phyloP scores from a whole-genome alignment of 306 rosid species.

The apple (Malus domestica) region DNA sequence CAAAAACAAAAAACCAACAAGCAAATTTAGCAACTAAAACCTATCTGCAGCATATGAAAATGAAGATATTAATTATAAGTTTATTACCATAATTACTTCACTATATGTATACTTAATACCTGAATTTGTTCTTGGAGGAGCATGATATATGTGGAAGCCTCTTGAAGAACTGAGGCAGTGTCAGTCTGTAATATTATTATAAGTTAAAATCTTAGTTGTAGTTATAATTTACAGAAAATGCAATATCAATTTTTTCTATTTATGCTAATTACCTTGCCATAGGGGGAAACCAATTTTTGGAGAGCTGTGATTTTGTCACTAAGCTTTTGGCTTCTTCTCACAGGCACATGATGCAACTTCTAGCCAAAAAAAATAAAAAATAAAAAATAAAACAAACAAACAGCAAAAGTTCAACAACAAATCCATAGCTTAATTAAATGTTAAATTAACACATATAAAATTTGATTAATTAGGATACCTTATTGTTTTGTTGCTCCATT shows the following conservation, averaged over 20 bases:
- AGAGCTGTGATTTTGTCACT: slow-evolving; percentile 58
- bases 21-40: not conserved
- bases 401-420: not conserved
- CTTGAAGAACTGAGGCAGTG: slow-evolving; percentile 79
- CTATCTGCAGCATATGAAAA: not conserved
- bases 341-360: slow-evolving; percentile 27
- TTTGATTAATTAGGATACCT: slow-evolving; percentile 3
- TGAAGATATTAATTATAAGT: not conserved
- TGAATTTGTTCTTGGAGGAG: slow-evolving; percentile 56
- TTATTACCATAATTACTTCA: not conserved
- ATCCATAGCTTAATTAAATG: not conserved
- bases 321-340: slow-evolving; percentile 62
- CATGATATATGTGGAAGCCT: slow-evolving; percentile 55
- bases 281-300: slow-evolving; percentile 77
- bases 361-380: not conserved
- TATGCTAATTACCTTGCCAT: slow-evolving; percentile 50
- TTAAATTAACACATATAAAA: not conserved
- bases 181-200: slow-evolving; percentile 44
- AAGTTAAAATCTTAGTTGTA: not conserved
- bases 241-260: not conserved
- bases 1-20: not conserved
- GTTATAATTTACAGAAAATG: not conserved
- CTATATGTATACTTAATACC: slow-evolving; percentile 25
- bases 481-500: slow-evolving; percentile 16
- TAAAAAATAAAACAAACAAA: too few relatives aligned